These are phyloP conservation scores for Pseudovirgaria hyperparasitica DNA, from an alignment of 2,329 filamentous ascomycete species.

Conservation along the genomic window DNA sequence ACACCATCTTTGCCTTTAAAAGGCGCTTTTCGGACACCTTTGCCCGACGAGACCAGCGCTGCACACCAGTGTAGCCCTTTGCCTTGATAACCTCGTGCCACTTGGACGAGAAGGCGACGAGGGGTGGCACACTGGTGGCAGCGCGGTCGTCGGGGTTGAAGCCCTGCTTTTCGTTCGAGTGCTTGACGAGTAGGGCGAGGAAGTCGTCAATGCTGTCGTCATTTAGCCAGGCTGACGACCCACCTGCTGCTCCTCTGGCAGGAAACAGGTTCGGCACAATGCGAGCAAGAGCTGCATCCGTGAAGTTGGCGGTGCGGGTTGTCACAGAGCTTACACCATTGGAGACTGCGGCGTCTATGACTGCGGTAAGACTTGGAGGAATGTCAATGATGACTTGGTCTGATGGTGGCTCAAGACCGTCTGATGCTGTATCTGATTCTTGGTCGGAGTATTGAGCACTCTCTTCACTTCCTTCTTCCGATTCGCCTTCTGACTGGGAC, in stretches of 20 bases:
- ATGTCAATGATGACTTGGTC: too few species aligned
- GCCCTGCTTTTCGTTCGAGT: slow-evolving; percentile 45
- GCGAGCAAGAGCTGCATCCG: too few species aligned
- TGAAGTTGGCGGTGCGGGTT: too few species aligned
- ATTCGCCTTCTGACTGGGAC: too few species aligned
- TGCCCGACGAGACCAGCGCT: slow-evolving; percentile 34
- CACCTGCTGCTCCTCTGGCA: slow-evolving; percentile 18
- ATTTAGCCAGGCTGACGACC: slow-evolving; percentile 55
- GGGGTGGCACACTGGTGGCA: slow-evolving; percentile 45
- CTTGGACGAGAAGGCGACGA: slow-evolving; percentile 51
- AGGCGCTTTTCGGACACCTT: slow-evolving; percentile 37
- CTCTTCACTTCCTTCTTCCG: too few species aligned
- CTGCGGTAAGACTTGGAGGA: too few species aligned
- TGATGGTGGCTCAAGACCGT: too few species aligned
- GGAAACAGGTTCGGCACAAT: too few species aligned
- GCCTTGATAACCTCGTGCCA: slow-evolving; percentile 47
- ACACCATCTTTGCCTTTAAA: slow-evolving; percentile 50
- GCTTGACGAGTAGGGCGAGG: slow-evolving; percentile 46
- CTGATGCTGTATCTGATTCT: too few species aligned
- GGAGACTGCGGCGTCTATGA: too few species aligned
- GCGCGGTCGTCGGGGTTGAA: slow-evolving; percentile 39
- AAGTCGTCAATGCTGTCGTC: slow-evolving; percentile 63
- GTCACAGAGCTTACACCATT: too few species aligned
- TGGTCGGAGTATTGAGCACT: too few species aligned
- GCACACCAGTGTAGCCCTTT: slow-evolving; percentile 26